Evolutionary conservation across 306 rosid species (phyloP).

Genomic region (Castanea crenata): DNA sequence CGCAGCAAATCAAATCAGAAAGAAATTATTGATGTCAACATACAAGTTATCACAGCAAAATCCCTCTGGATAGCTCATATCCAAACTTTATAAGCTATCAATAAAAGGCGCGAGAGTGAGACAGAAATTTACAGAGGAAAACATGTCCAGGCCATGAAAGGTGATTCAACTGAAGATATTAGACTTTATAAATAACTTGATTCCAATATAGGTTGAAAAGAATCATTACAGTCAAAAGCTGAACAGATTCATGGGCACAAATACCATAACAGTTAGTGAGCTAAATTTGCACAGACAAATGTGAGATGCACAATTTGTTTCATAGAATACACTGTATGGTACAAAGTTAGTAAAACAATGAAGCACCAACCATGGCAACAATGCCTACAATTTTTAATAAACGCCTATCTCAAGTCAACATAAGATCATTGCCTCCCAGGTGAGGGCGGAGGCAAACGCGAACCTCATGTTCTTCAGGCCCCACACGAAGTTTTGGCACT

Average conservation of each 20-base stretch:
- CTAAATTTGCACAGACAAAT: conserved; percentile 20
- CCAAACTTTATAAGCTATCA: not conserved
- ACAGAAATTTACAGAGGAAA: not conserved
- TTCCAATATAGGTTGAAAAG: not conserved
- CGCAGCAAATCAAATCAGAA: too few species aligned
- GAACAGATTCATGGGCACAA: conserved; percentile 17
- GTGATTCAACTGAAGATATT: not conserved
- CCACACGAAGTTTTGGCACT: conserved; percentile 79
- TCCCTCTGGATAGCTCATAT: not conserved
- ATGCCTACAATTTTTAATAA: conserved; percentile 33
- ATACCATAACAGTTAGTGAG: conserved; percentile 20
- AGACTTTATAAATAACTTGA: conserved; percentile 1
- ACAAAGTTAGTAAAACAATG: conserved; percentile 45
- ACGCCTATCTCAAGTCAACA: conserved; percentile 58
- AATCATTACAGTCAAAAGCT: conserved; percentile 16
- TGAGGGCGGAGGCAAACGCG: conserved; percentile 93
- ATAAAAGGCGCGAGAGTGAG: not conserved
- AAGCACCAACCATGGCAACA: conserved; percentile 29
- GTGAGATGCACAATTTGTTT: conserved; percentile 24
- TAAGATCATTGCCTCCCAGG: conserved; percentile 77
- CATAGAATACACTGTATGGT: conserved; percentile 28
- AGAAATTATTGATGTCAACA: not conserved
- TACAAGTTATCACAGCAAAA: not conserved
- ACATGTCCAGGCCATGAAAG: not conserved
- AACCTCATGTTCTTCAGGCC: conserved; percentile 94